Percentiles rank a stretch among this genome's conserved stretches.
These are phyloP conservation scores for Lentinula raphanica DNA, from an alignment of 768 basidiomycete genomes.

Conservation along the genomic window DNA sequence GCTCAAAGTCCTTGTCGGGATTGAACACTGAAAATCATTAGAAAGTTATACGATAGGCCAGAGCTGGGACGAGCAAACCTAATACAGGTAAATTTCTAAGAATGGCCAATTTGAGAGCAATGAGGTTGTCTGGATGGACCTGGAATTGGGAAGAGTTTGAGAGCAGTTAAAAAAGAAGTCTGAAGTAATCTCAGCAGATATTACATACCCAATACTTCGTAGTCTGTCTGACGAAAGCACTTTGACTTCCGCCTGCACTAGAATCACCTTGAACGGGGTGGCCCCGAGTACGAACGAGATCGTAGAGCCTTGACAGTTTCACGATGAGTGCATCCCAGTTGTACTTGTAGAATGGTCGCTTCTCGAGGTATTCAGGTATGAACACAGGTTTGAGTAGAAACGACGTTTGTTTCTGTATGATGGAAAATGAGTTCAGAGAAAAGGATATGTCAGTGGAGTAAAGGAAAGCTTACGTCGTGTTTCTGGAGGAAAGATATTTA, in stretches of 20 bases:
- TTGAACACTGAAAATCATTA: slow-evolving; percentile 69
- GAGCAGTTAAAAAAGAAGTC: too few species aligned
- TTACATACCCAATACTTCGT: slow-evolving; percentile 95
- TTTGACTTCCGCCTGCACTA: slow-evolving; percentile 91
- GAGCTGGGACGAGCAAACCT: slow-evolving; percentile 39
- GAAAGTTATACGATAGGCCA: neutral
- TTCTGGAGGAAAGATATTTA: slow-evolving; percentile 45
- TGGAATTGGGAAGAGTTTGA: too few species aligned
- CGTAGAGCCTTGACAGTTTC: slow-evolving; percentile 90
- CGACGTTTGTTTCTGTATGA: slow-evolving; percentile 83
- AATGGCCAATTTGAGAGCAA: slow-evolving; percentile 90
- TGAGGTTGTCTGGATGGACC: slow-evolving; percentile 91
- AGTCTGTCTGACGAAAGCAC: slow-evolving; percentile 96
- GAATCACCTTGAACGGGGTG: slow-evolving; percentile 93
- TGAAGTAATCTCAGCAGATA: neutral
- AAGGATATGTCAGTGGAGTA: neutral
- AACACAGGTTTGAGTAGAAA: slow-evolving; percentile 80
- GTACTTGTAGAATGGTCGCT: slow-evolving; percentile 93
- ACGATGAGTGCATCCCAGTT: slow-evolving; percentile 96
- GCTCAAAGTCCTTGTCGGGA: slow-evolving; percentile 86
- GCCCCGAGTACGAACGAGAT: slow-evolving; percentile 91
- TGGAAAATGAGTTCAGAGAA: slow-evolving; percentile 6
- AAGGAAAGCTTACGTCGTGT: slow-evolving; percentile 72
- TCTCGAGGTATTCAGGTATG: slow-evolving; percentile 87
- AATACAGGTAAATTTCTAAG: slow-evolving; percentile 89